A percentile compares a stretch with the other conserved stretches of the same genome.
phyloP scores from a whole-genome alignment of 495 filamentous ascomycete species.

The Pyrenopolyporus hunteri region DNA sequence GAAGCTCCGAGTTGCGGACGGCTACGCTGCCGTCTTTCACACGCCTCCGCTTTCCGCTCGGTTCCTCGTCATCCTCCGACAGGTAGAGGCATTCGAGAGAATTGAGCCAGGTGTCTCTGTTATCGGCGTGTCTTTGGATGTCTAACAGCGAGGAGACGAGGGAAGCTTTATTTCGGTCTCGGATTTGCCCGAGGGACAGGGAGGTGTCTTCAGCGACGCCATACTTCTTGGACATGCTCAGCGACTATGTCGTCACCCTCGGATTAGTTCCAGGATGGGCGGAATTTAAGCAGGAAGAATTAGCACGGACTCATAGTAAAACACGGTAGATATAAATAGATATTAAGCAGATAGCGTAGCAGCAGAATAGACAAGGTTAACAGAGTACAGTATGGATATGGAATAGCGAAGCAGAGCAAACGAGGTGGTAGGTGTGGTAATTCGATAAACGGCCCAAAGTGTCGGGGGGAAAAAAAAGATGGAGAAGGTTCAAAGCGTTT shows the following conservation, averaged over 20 bases:
- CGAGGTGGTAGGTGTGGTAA: too few species aligned
- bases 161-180: constrained; percentile 25
- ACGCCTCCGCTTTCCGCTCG: constrained; percentile 36
- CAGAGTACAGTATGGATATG: too few species aligned
- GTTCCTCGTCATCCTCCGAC: constrained; percentile 29
- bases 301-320: neutral
- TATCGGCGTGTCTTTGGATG: constrained; percentile 33
- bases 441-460: too few species aligned
- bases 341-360: too few species aligned
- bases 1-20: constrained; percentile 12
- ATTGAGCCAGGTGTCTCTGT: constrained; percentile 39
- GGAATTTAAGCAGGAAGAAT: neutral
- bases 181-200: constrained; percentile 37
- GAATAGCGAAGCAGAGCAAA: too few species aligned
- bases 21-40: constrained; percentile 33
- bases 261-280: constrained; percentile 9
- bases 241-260: constrained; percentile 1
- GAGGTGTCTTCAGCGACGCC: constrained; percentile 42
- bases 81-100: constrained; percentile 40
- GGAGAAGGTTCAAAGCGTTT: too few species aligned
- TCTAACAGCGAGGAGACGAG: constrained; percentile 37
- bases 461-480: too few species aligned
- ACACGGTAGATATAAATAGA: neutral
- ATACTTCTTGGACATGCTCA: constrained; percentile 39
- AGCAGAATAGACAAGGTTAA: too few species aligned